These are phyloP conservation scores for Tulasnella sp. DNA, from an alignment of 768 basidiomycete species.

Conservation along the genomic window DNA sequence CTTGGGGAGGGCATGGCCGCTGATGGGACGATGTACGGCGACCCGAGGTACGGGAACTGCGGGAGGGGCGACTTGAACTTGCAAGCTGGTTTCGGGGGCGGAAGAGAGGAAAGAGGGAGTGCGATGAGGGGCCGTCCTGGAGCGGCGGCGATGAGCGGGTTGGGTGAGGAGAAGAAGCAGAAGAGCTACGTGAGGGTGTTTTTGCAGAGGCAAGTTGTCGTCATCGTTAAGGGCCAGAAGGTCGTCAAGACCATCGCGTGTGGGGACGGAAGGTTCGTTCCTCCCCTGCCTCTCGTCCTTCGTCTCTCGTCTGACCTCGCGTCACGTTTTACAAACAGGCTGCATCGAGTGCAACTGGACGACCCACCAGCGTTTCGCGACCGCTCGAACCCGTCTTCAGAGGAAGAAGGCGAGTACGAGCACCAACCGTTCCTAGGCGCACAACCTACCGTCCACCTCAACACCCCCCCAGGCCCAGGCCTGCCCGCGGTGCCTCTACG, in stretches of 20 bases:
- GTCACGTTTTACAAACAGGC: not conserved
- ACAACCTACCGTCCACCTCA: not conserved
- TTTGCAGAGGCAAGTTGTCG: conserved; percentile 11
- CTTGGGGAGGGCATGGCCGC: conserved; percentile 1
- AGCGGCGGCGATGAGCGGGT: not conserved
- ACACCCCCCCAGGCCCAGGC: not conserved
- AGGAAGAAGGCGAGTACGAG: not conserved
- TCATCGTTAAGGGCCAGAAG: conserved; percentile 13
- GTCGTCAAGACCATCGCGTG: conserved; percentile 13
- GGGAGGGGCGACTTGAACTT: not conserved
- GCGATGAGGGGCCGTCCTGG: not conserved
- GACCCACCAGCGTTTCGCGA: conserved; percentile 3
- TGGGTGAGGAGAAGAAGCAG: not conserved
- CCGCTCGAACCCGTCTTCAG: not conserved
- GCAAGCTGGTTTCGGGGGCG: not conserved
- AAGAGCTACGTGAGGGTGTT: conserved; percentile 4
- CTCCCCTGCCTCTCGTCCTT: not conserved
- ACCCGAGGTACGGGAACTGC: not conserved
- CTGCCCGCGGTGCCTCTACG: not conserved
- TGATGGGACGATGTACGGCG: conserved; percentile 5
- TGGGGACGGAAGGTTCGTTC: conserved; percentile 11
- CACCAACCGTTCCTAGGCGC: not conserved
- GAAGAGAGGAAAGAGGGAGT: not conserved
- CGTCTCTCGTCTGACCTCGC: not conserved
- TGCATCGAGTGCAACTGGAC: conserved; percentile 1